Percentiles rank a stretch among this genome's conserved stretches.
Conservation (phyloP, 1,284 basidiomycete species). For the Mycosarcoma mackinlayi region DNA sequence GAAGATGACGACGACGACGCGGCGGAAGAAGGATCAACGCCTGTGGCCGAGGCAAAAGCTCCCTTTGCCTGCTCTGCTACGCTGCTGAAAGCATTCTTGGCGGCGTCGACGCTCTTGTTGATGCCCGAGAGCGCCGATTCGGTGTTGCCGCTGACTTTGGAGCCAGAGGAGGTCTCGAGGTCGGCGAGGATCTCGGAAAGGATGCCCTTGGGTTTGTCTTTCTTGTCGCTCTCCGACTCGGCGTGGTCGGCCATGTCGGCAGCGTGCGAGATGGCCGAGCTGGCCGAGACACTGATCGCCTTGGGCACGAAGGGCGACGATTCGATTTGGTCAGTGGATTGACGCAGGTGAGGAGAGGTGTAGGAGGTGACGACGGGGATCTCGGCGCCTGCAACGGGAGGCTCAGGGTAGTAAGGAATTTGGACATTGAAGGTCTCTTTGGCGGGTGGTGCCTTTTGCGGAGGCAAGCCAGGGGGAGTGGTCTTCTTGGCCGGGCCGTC, state of each 20-base stretch:
- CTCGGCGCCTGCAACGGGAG: conserved; percentile 40
- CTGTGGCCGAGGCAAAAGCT: conserved; percentile 32
- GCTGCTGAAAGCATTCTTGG: conserved; percentile 32
- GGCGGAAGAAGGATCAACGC: conserved; percentile 9
- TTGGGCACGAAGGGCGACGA: conserved; percentile 36
- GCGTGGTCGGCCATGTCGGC: conserved; percentile 35
- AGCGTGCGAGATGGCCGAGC: conserved; percentile 44
- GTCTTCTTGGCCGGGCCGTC: conserved; percentile 41
- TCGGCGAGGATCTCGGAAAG: conserved; percentile 43
- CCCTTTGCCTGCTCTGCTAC: conserved; percentile 44
- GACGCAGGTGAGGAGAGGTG: conserved; percentile 43
- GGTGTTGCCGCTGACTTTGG: conserved; percentile 1
- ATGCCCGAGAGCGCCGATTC: conserved; percentile 20
- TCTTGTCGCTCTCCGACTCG: conserved; percentile 6
- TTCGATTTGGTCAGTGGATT: conserved; percentile 14
- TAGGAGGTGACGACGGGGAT: conserved; percentile 58
- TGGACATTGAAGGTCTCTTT: conserved; percentile 58
- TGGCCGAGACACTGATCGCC: conserved; percentile 50
- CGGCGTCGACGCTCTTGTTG: conserved; percentile 35
- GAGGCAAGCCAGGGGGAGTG: conserved; percentile 56
- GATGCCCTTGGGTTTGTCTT: conserved; percentile 29
- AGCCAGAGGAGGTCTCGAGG: conserved; percentile 24
- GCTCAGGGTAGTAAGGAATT: conserved; percentile 58
- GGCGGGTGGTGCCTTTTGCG: conserved; percentile 42
- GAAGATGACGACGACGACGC: conserved; percentile 27